Evolutionary conservation across 139 green algal genomes (phyloP), one percentile per base, ranked within the genome.

Genomic region (Mesostigma viride): DNA sequence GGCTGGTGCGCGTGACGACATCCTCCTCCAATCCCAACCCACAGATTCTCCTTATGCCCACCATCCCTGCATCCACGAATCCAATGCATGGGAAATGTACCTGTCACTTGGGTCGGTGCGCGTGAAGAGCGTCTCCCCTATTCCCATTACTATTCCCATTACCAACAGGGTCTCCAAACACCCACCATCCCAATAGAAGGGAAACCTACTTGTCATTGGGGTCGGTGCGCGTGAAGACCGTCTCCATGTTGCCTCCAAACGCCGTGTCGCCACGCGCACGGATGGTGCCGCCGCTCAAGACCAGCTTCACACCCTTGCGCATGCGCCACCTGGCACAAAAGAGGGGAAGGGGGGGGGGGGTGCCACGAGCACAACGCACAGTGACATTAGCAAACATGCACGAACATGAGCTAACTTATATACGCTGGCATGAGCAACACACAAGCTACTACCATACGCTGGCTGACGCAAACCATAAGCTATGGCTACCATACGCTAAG

Each of bases 211-310:
- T 56, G 30, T 67, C 32, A 24, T 51, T 63, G 40, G 56, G 31
- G 11, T 76, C 64, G 31, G 40, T 62, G 34, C 57, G 57, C 31
- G 53, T 26, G 3, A 74, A 6, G 6, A 62, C 67, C 4, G 59
- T n/a, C 51, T 84, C 79, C 22, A 32, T 31, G 47, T 76, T 77
- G 33, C 64, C 75, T 31, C 51, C 77, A 36, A 67, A 65, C 1
- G 72, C 74, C 24, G 51, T 68, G 3, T 78, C 73, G 20, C 65
- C 53, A 36, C 79, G 78, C 62, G 69, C 62, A 6, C 47, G 82
- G 40, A 89, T 69, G 45, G 74, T 67, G 48, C 73, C 79, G 30
- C 57, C 69, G 17, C 70, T 67, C 17, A 79, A 31, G 36, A 73
- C 56, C 58, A 81, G 35, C 75, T 83, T 83, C 33, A 67, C 31